Percentiles rank a stretch among this genome's conserved stretches.
Evolutionary conservation across 1,139 yeast genomes (phyloP).

Genomic region (Kodamaea suecica): DNA sequence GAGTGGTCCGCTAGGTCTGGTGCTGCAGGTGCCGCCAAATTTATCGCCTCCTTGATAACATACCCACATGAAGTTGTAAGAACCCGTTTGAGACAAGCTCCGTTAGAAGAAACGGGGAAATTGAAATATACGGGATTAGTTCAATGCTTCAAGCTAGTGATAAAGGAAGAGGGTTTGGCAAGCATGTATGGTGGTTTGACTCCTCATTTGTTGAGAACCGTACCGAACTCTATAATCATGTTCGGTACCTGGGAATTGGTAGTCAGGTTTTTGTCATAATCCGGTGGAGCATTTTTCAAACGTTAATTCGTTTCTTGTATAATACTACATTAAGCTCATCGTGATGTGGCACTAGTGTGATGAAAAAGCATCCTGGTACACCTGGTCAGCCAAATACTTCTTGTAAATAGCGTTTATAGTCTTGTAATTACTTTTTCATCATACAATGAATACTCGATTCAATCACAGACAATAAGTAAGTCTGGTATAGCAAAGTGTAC

Average conservation of each 20-base stretch:
- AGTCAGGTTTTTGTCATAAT: conserved; percentile 57
- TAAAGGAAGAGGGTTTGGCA: conserved; percentile 87
- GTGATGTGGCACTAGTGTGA: no score
- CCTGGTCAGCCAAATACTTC: conserved; percentile 1
- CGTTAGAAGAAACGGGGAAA: conserved; percentile 65
- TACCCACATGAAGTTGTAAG: conserved; percentile 98
- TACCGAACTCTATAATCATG: conserved; percentile 97
- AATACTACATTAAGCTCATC: no score
- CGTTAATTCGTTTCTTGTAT: not conserved
- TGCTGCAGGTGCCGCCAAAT: conserved; percentile 95
- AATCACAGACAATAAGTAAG: no score
- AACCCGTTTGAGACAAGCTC: conserved; percentile 94
- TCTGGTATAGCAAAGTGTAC: no score
- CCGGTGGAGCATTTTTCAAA: not conserved
- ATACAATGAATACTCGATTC: no score
- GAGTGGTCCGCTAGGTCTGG: conserved; percentile 98
- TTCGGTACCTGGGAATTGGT: conserved; percentile 99
- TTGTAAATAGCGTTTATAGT: conserved; percentile 12
- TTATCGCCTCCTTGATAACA: conserved; percentile 86
- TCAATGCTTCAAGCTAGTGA: conserved; percentile 78
- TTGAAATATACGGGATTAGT: conserved; percentile 87
- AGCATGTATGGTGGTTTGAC: conserved; percentile 98
- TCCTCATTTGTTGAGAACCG: conserved; percentile 93
- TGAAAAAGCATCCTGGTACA: no score
- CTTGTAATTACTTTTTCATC: not conserved